Conservation (phyloP, 208 protist genomes). For the Wallacemonas sp. region DNA sequence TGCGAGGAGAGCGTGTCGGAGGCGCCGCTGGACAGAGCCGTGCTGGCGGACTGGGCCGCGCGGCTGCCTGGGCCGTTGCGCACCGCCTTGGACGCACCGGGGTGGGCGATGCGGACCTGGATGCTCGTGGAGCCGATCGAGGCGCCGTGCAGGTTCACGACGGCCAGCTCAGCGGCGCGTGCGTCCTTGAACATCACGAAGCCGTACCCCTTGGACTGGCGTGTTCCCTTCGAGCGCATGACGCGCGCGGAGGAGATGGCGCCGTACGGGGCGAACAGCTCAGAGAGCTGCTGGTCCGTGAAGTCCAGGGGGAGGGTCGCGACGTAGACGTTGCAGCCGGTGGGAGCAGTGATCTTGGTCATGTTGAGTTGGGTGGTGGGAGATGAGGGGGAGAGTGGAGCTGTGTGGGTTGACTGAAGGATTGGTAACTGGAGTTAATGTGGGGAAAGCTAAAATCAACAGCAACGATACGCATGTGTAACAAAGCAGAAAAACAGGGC, state of each 20-base stretch:
- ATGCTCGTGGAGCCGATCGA: constrained; percentile 48
- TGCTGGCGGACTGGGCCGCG: not conserved
- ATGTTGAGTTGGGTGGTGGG: constrained; percentile 10
- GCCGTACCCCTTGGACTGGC: constrained; percentile 69
- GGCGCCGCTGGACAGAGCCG: not conserved
- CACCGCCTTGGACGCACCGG: constrained; percentile 38
- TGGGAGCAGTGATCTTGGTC: constrained; percentile 22
- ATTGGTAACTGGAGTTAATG: no score
- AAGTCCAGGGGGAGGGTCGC: constrained; percentile 69
- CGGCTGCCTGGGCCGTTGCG: constrained; percentile 12
- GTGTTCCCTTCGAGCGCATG: constrained; percentile 62
- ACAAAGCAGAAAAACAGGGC: constrained; percentile 5
- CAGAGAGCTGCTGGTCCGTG: constrained; percentile 57
- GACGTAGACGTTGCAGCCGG: constrained; percentile 62
- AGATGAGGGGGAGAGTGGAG: not conserved
- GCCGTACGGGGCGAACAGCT: constrained; percentile 65
- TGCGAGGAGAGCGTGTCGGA: constrained; percentile 15
- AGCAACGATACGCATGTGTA: no score
- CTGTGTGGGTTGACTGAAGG: no score
- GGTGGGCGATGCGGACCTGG: constrained; percentile 73
- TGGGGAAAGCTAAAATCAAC: no score
- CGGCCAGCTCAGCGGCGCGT: constrained; percentile 40
- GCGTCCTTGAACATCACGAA: constrained; percentile 70
- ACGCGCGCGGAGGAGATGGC: constrained; percentile 60
- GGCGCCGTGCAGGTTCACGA: constrained; percentile 40